Base-by-base conservation (phyloP, 2,329 filamentous ascomycete genomes). In the Diplodia sapinea region DNA sequence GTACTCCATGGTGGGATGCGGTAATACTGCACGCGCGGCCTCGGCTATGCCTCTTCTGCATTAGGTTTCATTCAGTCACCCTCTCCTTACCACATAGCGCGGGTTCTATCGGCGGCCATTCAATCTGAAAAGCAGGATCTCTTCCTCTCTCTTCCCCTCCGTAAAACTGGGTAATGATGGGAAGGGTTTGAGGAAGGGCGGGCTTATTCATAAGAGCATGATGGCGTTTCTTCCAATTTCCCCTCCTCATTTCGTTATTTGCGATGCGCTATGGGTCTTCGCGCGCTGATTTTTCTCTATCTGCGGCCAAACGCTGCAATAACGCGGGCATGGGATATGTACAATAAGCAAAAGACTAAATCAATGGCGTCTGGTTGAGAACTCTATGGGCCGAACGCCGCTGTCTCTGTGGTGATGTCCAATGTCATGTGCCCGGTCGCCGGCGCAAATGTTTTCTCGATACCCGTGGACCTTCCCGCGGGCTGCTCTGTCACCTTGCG, bases 291-390 rank as follows among this genome's bases (percentile, higher is more conserved):
- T 52, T 15, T 50, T 43, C 31, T 36, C 26, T 64, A 47, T 38
- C 40, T 54, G 29, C 61, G 31, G 31, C 31, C 13, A 17, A 40
- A 13, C 5, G 38, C 15, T 49, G 23, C 50, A 29, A 29, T 26
- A 47, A 33, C 12, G 47, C 31, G 59, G 31, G 15, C 29, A 38
- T 26, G 59, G 47, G 47, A 9, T 40, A 50, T 63, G 59, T 63
- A 63, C 47, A 63, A 63, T 52, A 63, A 51, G 47, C 20, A 38
- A 51, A 61, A 51, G 47, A 51, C 50, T 38, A 51, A 51, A 63
- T 52, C 50, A 7, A 63, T 33, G 47, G 43, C 50, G 43, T 61
- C 23, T 33, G 57, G 40, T 20, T 47, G 38, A 47, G 17, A 11
- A 8, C 17, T 20, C n/a, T 11, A 11, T 7, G 9, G 9, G 20